Base-by-base conservation (phyloP, 371 early-diverging fungal genomes). In the Choanephora cucurbitarum region DNA sequence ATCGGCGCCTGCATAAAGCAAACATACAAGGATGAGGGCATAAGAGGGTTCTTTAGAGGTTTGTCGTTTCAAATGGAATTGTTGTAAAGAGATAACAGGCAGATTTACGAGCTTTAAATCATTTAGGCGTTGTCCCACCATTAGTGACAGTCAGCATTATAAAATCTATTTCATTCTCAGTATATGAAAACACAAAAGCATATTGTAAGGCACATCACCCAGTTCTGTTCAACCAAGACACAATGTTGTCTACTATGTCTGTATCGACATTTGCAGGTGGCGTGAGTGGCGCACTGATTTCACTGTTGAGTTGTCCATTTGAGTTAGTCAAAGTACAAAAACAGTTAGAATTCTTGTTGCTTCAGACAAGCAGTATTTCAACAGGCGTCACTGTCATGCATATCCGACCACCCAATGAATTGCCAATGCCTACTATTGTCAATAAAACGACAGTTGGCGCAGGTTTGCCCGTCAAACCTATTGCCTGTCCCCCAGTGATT, bases 311-410 rank as follows among this genome's bases (percentile, higher is more conserved):
- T 52, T 87, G 89, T 58, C 92, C 92, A 8, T 70, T 92, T 57
- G 93, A 92, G 57, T 66, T 91, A 19, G 83, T 92, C 52, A 92
- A 92, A 63, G 82, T 92, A 19, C 92, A 91, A 64, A 80, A 84
- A 55, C 93, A 92, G 58, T 66, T 92, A 15, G 84, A 91, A 34
- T 74, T 75, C 31, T 57, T 91, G 39, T 45, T 72, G 55, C 58
- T 91, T 69, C 76, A 77, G 49, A 82, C 79, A 46, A 75, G 74
- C 40, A 79, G 79, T 62, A 71, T 79, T 42, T 72, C 79, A 11
- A 72, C 76, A 32, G 79, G 79, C 13, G 70, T 60, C 7, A 69
- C 73, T 21, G 69, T 72, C 8, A 67, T 75, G 32, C 65, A 68
- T n/a, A 49, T 49, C 2, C 57, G 32, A n/a, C 49, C 39, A 37